Evolutionary conservation across 129 eudicot genomes (phyloP), one percentile per base, ranked within the genome.

Genomic region (Escallonia rubra): DNA sequence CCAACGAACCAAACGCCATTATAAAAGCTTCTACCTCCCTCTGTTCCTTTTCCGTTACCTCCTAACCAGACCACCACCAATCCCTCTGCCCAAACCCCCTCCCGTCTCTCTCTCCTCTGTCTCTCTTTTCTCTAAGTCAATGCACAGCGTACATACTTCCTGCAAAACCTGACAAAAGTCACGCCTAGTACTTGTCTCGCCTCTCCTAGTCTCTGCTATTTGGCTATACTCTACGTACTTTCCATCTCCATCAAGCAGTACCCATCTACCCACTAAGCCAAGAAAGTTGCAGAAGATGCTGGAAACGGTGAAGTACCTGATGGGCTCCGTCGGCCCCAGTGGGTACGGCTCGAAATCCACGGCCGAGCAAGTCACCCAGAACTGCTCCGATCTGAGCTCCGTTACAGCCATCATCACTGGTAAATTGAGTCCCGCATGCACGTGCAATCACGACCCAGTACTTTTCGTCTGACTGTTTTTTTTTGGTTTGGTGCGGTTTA

Each of bases 261-360:
- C 34, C 34, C 34, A 0, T 23, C 34, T 23, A 23, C 34, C 34
- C 34, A 23, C n/a, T n/a, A n/a, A n/a, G n/a, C n/a, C 34, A 23
- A 0, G 34, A 23, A 23, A 23, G 34, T 23, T 23, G 7, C 45
- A 23, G 6, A 67, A 67, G 41, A 87, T 93, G 99, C 78, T 93
- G 7, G 85, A 85, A 68, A 80, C 88, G 1, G 43, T 89, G 2
- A 89, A 85, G 67, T 93, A 93, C 79, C 74, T 89, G 10, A 70
- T 75, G 56, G 99, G 99, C 72, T 73, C 96, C 51, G 76, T 85
- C 59, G 99, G 99, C 8, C 77, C 95, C 0, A 89, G 95, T 65
- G 99, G 99, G n/a, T 86, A 65, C 78, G 87, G 99, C 78, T 89
- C 96, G 15, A 93, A 82, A 64, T 76, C 99, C 62, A 93, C 99